Base-by-base conservation (phyloP, 148 eudicot species). In the Rhododendron ferrugineum region DNA sequence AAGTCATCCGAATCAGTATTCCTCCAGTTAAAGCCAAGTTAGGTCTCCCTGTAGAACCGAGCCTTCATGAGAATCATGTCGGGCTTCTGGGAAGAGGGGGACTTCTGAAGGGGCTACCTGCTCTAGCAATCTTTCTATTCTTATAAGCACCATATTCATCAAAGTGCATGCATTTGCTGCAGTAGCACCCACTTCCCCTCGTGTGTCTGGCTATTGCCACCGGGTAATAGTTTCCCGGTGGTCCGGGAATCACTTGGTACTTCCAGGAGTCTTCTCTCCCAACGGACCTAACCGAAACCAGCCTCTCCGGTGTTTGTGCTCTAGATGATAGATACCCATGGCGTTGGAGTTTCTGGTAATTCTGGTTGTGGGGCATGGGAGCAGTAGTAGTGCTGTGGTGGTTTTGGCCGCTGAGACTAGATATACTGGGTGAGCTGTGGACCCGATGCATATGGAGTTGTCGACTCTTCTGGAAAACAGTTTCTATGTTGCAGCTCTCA, bases 371-470 rank as follows among this genome's bases (percentile, higher is more conserved):
- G 4, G 44, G 70, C 50, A 44, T 26, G 15, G 78, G 66, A 70
- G 73, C 34, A 66, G 75, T 68, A 1, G 36, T 68, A 14, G 18
- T 14, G 80, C 22, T 66, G 84, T n/a, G 72, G 13, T 79, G 74
- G 0, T 75, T 77, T 0, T 78, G 87, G 84, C 28, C n/a, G 47
- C 75, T 66, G 32, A 91, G 87, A 85, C 81, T 90, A 72, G 79
- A 87, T 40, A 94, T 49, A 84, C 74, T 92, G 3, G 98, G 98
- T 11, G 98, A 95, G 84, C 98, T 95, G 30, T 83, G 92, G 30
- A 90, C 96, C 84, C 70, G 87, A 8, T 89, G 89, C 86, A 95
- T 78, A 2, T 80, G 88, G 36, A 81, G 40, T 30, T 70, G 20
- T 36, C 79, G 50, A 28, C 88, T 74, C 10, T 60, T 74, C 7